phyloP scores from a whole-genome alignment of 2,329 filamentous ascomycete species.

The Helotiales sp. region DNA sequence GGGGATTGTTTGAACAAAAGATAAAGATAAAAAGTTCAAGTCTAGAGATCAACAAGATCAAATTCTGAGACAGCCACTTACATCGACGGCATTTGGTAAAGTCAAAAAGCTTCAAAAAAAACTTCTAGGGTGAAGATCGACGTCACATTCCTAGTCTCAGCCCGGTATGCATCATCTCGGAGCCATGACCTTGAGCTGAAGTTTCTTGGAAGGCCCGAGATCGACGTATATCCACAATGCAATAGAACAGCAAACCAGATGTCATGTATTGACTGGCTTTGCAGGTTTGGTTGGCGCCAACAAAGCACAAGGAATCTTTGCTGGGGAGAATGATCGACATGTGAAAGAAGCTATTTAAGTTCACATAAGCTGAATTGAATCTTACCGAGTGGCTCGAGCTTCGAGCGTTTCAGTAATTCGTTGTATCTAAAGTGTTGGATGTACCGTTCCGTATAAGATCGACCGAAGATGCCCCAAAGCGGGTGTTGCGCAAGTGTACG shows the following conservation, averaged over 20 bases:
- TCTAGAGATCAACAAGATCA: background rate
- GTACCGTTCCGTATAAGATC: background rate
- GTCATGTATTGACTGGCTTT: background rate
- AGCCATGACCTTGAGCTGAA: background rate
- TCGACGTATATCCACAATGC: background rate
- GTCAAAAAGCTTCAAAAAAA: background rate
- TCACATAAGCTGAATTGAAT: background rate
- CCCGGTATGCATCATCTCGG: background rate
- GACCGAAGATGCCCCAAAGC: background rate
- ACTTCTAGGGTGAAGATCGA: slow-evolving; percentile 1
- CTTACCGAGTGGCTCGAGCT: background rate
- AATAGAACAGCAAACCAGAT: background rate
- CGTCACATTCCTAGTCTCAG: background rate
- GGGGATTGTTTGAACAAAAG: background rate
- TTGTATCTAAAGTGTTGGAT: background rate
- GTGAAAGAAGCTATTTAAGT: background rate
- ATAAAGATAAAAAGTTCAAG: background rate
- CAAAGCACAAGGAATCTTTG: background rate
- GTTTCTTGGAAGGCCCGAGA: background rate
- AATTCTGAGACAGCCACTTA: slow-evolving; percentile 3
- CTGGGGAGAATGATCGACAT: background rate
- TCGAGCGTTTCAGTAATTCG: background rate
- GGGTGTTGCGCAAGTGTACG: background rate
- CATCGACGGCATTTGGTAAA: slow-evolving; percentile 1
- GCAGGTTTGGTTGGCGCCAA: background rate